Evolutionary conservation across 371 early-diverging fungal genomes (phyloP), one percentile per base, ranked within the genome.

Genomic region (Apophysomyces elegans): DNA sequence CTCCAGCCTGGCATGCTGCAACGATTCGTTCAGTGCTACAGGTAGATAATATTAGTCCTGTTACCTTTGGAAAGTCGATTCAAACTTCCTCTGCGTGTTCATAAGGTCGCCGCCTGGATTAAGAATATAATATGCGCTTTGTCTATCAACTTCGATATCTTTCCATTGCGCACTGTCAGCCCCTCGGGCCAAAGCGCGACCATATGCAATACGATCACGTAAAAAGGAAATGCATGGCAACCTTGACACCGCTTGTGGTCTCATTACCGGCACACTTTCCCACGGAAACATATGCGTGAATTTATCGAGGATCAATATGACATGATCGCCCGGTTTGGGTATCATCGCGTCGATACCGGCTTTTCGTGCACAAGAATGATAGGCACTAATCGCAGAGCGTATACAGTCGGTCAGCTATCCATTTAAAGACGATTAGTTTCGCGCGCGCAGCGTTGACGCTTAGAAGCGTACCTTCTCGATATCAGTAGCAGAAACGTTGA

Each of bases 71-170:
- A 96, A 79, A 21, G 82, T 74, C 4, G 56, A 63, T 67, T 86
- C 84, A 73, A 97, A 96, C 59, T 84, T 81, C 1, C 77, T 68
- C 74, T 97, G 93, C 2, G 99, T 99, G 47, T 86, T 80, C 58
- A 71, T 75, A 63, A 99, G 77, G 63, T 99, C 97, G 8, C 91
- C 91, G 6, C 84, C 84, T 0, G 99, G 98, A 75, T 99, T 98
- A 46, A 99, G 80, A 5, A 96, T 79, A 67, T 95, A 98, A 68
- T 78, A 93, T 0, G 87, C 82, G 7, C 76, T 88, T 4, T 66
- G 56, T 9, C 71, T 67, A 59, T 92, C 82, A 6, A 91, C 78
- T 1, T 64, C 61, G 12, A 83, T 56, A 62, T 86, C 86, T 6
- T 60, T 54, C 79, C 80, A 78, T 16, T 56, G 72, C 12, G 66